Conservation (phyloP, 495 filamentous ascomycete genomes). For the Neurospora sp. region DNA sequence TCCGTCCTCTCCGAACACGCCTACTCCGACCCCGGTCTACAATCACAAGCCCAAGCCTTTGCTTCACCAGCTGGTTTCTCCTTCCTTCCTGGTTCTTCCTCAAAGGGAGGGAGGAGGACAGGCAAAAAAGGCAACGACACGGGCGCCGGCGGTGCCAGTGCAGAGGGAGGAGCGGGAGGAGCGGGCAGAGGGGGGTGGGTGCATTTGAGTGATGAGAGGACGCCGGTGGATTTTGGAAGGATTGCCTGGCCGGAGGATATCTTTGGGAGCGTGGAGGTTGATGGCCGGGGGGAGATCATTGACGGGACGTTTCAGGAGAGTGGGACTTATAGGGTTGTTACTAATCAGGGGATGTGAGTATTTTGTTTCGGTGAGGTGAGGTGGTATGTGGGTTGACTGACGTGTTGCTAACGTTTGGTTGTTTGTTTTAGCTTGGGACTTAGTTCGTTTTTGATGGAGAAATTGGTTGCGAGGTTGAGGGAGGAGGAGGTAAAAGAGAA, state of each 20-base stretch:
- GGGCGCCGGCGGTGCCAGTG: slow-evolving; percentile 67
- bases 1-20: slow-evolving; percentile 62
- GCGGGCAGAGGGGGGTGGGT: slow-evolving; percentile 79
- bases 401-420: slow-evolving; percentile 6
- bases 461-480: slow-evolving; percentile 41
- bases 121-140: slow-evolving; percentile 10
- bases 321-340: slow-evolving; percentile 60
- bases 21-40: slow-evolving; percentile 57
- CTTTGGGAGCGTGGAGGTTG: slow-evolving; percentile 82
- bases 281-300: slow-evolving; percentile 61
- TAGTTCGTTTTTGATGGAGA: slow-evolving; percentile 45
- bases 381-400: not conserved
- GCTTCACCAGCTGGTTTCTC: slow-evolving; percentile 65
- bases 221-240: slow-evolving; percentile 80
- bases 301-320: slow-evolving; percentile 51
- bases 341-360: slow-evolving; percentile 61
- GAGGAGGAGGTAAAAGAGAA: slow-evolving; percentile 24
- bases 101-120: not conserved
- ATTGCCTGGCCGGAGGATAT: slow-evolving; percentile 93
- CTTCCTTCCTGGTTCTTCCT: slow-evolving; percentile 8
- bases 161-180: slow-evolving; percentile 74
- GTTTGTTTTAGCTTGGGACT: slow-evolving; percentile 38
- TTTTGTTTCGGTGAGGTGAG: not conserved
- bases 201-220: slow-evolving; percentile 74
- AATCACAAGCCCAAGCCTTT: slow-evolving; percentile 68